Base-by-base conservation (phyloP, 1,284 basidiomycete genomes). In the Irpex sp. region DNA sequence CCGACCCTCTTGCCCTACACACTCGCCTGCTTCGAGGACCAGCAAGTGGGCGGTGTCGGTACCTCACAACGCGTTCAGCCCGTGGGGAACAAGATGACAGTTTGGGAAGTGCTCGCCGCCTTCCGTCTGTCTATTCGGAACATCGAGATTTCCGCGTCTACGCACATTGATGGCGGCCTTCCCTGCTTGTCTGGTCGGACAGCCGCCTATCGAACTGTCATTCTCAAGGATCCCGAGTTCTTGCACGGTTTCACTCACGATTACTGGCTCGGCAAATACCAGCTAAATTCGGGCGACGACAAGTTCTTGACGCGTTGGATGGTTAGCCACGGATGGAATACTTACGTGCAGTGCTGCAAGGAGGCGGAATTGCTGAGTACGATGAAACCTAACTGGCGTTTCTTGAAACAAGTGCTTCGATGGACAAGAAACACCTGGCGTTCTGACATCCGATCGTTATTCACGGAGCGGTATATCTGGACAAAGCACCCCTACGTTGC, bases 281-380 rank as follows among this genome's bases (percentile, higher is more conserved):
- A 94, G 75, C 86, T 95, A 68, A 96, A 96, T 77, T 94, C 92
- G 3, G 92, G 93, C 38, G 93, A 96, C 78, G 93, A 96, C 82
- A 96, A 96, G 78, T 96, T 94, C 78, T 80, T 96, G 72, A 96
- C 94, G n/a, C 82, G 94, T 40, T 97, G 94, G 94, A 94, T 96
- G 92, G 94, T 96, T 65, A 89, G 86, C 73, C 93, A 96, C 73
- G 93, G 94, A 15, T 97, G 94, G 94, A 90, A 84, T 75, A 96
- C 94, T 15, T 95, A 94, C 75, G 93, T 96, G 54, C 94, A 96
- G 74, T 90, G 89, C 71, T 96, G 93, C 81, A 88, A 88, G 74
- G 93, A 96, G 78, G 93, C 93, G 13, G 94, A 96, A 78, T 80
- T 96, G 48, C 80, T 95, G 60, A 92, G 89, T 76, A 96, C 94